These are phyloP conservation scores for Oenanthe sinensis DNA, from an alignment of 129 eudicot species.

Conservation along the genomic window DNA sequence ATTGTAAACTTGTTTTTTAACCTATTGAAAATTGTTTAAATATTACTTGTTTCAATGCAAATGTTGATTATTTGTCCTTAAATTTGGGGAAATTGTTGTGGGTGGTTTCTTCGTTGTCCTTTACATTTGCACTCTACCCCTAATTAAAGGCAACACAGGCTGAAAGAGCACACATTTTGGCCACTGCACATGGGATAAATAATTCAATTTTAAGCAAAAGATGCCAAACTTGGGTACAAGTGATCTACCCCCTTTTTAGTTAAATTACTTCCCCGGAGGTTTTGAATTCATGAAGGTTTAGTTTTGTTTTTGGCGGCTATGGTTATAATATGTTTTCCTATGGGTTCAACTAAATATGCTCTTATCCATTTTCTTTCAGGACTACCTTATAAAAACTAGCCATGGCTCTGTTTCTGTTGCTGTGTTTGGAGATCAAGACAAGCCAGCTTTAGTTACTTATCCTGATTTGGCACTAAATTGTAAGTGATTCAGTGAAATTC, in stretches of 20 bases:
- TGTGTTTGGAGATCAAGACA: slow-evolving; percentile 75
- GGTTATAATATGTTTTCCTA: neutral
- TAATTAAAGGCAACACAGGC: neutral
- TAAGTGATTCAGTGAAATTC: slow-evolving; percentile 29
- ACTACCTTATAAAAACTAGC: slow-evolving; percentile 66
- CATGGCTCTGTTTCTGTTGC: slow-evolving; percentile 68
- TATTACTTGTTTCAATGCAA: neutral
- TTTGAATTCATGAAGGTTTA: neutral
- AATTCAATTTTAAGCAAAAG: slow-evolving; percentile 9
- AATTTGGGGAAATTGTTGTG: neutral
- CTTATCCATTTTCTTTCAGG: slow-evolving; percentile 38
- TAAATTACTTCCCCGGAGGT: neutral
- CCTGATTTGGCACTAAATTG: slow-evolving; percentile 87
- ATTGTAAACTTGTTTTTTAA: neutral
- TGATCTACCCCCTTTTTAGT: neutral
- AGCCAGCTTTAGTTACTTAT: slow-evolving; percentile 86
- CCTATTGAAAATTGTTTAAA: neutral
- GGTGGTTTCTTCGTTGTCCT: neutral
- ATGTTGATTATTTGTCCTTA: neutral
- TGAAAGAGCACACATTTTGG: slow-evolving; percentile 1
- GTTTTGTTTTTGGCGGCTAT: neutral
- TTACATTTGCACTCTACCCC: neutral
- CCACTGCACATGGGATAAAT: slow-evolving; percentile 15
- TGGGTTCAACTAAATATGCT: slow-evolving; percentile 3
- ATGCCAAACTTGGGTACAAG: slow-evolving; percentile 5